Evolutionary conservation across 176 grass and related monocot species (phyloP).

Genomic region (Musa acuminata): DNA sequence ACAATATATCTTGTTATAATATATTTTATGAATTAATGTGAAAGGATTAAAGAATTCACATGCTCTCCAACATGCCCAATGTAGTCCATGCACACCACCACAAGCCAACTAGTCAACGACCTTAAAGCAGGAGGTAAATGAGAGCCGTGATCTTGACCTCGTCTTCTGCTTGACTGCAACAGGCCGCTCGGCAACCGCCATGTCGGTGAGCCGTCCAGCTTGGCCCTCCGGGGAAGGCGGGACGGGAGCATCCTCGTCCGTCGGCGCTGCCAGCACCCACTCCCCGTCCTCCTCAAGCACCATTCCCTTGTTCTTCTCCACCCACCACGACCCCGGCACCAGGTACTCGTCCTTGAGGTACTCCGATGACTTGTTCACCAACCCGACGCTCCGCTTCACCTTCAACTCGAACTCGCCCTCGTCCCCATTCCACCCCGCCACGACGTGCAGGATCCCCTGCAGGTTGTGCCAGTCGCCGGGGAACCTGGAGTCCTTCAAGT

Average conservation of each 20-base stretch:
- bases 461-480: conserved; percentile 78
- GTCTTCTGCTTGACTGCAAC: too few relatives aligned
- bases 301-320: conserved; percentile 81
- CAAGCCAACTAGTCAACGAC: too few relatives aligned
- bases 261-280: conserved; percentile 40
- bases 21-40: too few relatives aligned
- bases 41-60: too few relatives aligned
- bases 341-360: conserved; percentile 70
- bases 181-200: too few relatives aligned
- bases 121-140: too few relatives aligned
- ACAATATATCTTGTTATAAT: too few relatives aligned
- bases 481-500: conserved; percentile 47
- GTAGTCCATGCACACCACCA: too few relatives aligned
- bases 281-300: conserved; percentile 41
- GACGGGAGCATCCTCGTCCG: conserved; percentile 43
- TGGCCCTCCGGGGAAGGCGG: conserved; percentile 20
- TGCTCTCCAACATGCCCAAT: too few relatives aligned
- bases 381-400: conserved; percentile 61
- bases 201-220: neutral
- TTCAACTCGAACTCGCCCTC: conserved; percentile 54
- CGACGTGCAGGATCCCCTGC: conserved; percentile 73
- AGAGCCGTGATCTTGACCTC: too few relatives aligned
- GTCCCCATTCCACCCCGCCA: conserved; percentile 61
- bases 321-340: conserved; percentile 84
- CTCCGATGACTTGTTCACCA: conserved; percentile 79